Percentiles rank a stretch among this genome's conserved stretches.
Evolutionary conservation across 257 asterid species (phyloP).

Genomic region (Capsicum pubescens): DNA sequence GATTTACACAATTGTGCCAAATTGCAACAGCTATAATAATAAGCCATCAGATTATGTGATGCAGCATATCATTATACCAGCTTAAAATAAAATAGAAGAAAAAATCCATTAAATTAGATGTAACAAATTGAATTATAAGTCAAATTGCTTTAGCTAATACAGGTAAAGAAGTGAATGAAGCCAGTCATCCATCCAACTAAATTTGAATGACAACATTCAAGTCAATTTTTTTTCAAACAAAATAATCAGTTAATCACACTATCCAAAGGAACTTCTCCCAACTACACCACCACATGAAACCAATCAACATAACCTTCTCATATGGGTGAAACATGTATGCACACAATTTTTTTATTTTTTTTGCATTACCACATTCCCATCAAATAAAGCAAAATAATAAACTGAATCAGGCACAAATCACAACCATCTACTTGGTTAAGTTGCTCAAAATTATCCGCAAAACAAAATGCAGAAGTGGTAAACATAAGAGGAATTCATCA

Average conservation of each 20-base stretch:
- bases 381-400: not conserved
- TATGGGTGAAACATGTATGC: not conserved
- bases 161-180: not conserved
- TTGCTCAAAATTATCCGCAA: not conserved
- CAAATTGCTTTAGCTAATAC: not conserved
- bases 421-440: not conserved
- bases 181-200: slow-evolving; percentile 9
- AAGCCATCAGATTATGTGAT: not conserved
- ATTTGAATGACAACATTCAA: not conserved
- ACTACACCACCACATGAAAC: slow-evolving; percentile 1
- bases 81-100: not conserved
- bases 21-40: not conserved
- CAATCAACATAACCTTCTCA: not conserved
- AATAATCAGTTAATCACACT: slow-evolving; percentile 10
- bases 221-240: not conserved
- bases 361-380: not conserved
- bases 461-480: not conserved
- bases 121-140: not conserved
- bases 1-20: not conserved
- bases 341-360: not conserved
- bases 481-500: not conserved
- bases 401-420: slow-evolving; percentile 23
- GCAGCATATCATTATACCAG: not conserved
- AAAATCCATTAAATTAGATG: not conserved
- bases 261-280: not conserved